Percentiles rank a stretch among this genome's conserved stretches.
Conservation (phyloP, 2,329 filamentous ascomycete genomes). For the Paramyrothecium sp. region DNA sequence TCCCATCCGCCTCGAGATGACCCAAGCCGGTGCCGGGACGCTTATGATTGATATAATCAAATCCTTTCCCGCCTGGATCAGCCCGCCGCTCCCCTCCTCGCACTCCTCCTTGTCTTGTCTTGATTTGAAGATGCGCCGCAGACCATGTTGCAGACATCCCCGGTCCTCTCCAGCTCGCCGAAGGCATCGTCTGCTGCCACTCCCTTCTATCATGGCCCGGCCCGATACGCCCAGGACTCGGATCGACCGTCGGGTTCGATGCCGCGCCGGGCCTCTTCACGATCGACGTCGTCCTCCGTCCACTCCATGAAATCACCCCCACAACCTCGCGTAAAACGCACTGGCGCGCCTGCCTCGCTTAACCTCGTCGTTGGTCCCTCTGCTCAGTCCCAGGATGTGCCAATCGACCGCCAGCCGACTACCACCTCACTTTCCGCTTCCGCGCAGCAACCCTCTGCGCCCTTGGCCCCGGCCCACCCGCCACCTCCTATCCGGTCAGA, state of each 20-base stretch:
- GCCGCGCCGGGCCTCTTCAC: slow-evolving; percentile 21
- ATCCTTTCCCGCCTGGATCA: neutral
- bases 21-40: neutral
- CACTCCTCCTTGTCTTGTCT: slow-evolving; percentile 4
- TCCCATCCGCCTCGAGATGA: neutral
- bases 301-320: slow-evolving; percentile 20
- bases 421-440: neutral
- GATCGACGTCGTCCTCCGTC: slow-evolving; percentile 15
- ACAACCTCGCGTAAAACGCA: slow-evolving; percentile 2
- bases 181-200: slow-evolving; percentile 46
- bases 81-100: slow-evolving; percentile 6
- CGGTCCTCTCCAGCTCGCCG: slow-evolving; percentile 47
- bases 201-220: slow-evolving; percentile 36
- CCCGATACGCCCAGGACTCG: slow-evolving; percentile 19
- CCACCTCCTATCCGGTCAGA: slow-evolving; percentile 2
- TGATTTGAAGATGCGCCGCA: slow-evolving; percentile 42
- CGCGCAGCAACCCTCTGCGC: neutral
- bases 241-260: slow-evolving; percentile 21
- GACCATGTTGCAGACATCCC: slow-evolving; percentile 61
- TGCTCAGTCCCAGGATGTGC: slow-evolving; percentile 2
- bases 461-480: too few relatives aligned
- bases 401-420: neutral
- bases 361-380: too few relatives aligned
- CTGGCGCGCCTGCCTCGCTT: slow-evolving; percentile 3
- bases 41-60: slow-evolving; percentile 2